Percentiles rank a stretch among this genome's conserved stretches.
These are phyloP conservation scores for Pythium myriotylum DNA, from an alignment of 352 stramenopile genomes.

Conservation along the genomic window DNA sequence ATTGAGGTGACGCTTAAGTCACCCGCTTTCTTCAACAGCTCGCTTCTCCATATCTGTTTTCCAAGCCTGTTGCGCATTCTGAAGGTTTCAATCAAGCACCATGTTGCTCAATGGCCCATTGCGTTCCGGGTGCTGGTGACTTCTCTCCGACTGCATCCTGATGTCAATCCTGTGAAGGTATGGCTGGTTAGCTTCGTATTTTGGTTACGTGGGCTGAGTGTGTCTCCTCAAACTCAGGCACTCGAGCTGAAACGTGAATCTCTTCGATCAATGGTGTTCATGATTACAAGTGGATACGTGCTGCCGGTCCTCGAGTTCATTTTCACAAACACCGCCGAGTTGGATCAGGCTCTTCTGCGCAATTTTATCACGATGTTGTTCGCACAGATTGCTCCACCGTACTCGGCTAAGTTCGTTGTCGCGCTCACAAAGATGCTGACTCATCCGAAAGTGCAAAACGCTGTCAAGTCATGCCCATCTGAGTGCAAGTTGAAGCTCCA, in stretches of 20 bases:
- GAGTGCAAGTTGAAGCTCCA: conserved; percentile 81
- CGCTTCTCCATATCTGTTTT: conserved; percentile 85
- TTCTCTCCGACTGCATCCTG: conserved; percentile 67
- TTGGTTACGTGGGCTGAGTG: too few species aligned
- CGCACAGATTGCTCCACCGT: conserved; percentile 69
- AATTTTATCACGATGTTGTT: conserved; percentile 88
- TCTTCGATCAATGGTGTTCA: conserved; percentile 84
- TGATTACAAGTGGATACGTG: conserved; percentile 88
- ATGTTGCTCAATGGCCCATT: conserved; percentile 83
- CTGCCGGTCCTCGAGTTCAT: conserved; percentile 86
- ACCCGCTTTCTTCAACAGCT: conserved; percentile 79
- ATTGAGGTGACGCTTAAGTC: conserved; percentile 77
- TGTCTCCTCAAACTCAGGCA: conserved; percentile 28
- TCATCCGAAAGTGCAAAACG: conserved; percentile 85
- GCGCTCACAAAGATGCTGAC: conserved; percentile 75
- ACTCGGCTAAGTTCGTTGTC: conserved; percentile 74
- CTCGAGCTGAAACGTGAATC: conserved; percentile 85
- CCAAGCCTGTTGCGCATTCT: conserved; percentile 78
- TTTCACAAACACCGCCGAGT: conserved; percentile 71
- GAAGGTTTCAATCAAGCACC: conserved; percentile 75
- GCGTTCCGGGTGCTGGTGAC: conserved; percentile 81
- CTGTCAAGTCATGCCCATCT: conserved; percentile 74
- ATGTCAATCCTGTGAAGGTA: conserved; percentile 86
- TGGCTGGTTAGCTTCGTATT: background rate
- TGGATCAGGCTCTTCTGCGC: conserved; percentile 82